Evolutionary conservation across 345 rosid genomes (phyloP), one percentile per base, ranked within the genome.

Genomic region (Bruguiera parviflora): DNA sequence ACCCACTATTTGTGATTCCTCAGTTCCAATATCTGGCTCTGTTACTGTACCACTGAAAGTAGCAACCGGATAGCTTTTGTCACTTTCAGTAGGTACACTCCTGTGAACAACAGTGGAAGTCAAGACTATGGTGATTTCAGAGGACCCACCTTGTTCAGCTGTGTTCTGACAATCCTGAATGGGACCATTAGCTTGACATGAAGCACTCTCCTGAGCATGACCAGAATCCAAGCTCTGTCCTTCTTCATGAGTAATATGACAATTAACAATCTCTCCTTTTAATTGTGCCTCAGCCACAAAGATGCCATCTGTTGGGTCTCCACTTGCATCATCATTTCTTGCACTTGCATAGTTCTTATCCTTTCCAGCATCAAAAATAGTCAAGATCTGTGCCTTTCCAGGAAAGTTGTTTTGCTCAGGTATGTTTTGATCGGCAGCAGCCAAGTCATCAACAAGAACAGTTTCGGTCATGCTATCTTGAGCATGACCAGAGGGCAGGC

Each of bases 381-480:
- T 20, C 16, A 35, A 51, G 19, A 55, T 75, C 68, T 73, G 85
- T 65, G 56, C 75, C 56, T 60, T 58, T 63, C 75, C 82, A 35
- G 78, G 67, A 28, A 60, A 53, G 71, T 31, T 69, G 65, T 28
- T 59, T 64, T 61, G 67, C 62, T 78, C 70, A 53, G 75, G 27
- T 29, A 73, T 61, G 57, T 63, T 73, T 79, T 74, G 82, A 71
- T 52, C 70, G 66, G 81, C 61, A 78, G 66, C 81, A 69, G 71
- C 59, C 22, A 68, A 51, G 63, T 64, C 78, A 55, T 73, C 61
- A 69, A 76, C 69, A 32, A 63, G 70, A 72, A 66, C 66, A 4
- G 69, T 58, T n/a, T 77, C 79, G 21, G 72, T 56, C 68, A 64
- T 55, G 10, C n/a, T 58, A 27, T 75, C 78, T 53, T 69, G 64